Conservation (phyloP, 768 basidiomycete species). For the Saitozyma podzolica region DNA sequence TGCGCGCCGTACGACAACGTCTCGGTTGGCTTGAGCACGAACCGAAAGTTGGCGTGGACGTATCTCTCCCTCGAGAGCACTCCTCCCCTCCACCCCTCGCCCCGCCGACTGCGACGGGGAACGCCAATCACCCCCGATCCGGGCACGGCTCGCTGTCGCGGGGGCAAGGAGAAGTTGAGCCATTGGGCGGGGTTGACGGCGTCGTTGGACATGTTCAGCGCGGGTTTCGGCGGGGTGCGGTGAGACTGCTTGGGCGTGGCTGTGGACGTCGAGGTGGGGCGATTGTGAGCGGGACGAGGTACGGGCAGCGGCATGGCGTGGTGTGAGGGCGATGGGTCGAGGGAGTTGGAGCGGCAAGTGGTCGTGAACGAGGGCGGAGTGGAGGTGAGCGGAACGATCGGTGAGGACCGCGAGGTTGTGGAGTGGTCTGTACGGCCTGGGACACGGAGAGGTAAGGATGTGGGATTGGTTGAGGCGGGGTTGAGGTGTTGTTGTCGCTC, state of each 20-base stretch:
- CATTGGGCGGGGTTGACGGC: constrained; percentile 37
- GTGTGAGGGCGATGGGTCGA: too few species aligned
- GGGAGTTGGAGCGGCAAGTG: too few species aligned
- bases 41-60: constrained; percentile 93
- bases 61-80: constrained; percentile 92
- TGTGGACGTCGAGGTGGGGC: too few species aligned
- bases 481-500: background rate
- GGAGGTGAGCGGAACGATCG: too few species aligned
- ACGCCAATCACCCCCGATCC: constrained; percentile 33
- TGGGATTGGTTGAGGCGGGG: background rate
- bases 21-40: constrained; percentile 78
- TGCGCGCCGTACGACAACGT: constrained; percentile 86
- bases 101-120: constrained; percentile 75
- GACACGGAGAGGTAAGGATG: background rate
- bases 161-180: constrained; percentile 90
- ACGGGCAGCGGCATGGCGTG: too few species aligned
- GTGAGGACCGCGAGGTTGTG: too few species aligned
- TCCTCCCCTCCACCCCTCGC: constrained; percentile 59
- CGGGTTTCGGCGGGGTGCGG: constrained; percentile 1
- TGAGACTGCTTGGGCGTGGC: background rate
- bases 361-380: too few species aligned
- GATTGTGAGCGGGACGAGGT: too few species aligned
- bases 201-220: background rate
- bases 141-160: constrained; percentile 61
- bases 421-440: too few species aligned